Percentiles rank a stretch among this genome's conserved stretches.
phyloP scores from a whole-genome alignment of 2,329 filamentous ascomycete genomes.

The Fusarium udum region DNA sequence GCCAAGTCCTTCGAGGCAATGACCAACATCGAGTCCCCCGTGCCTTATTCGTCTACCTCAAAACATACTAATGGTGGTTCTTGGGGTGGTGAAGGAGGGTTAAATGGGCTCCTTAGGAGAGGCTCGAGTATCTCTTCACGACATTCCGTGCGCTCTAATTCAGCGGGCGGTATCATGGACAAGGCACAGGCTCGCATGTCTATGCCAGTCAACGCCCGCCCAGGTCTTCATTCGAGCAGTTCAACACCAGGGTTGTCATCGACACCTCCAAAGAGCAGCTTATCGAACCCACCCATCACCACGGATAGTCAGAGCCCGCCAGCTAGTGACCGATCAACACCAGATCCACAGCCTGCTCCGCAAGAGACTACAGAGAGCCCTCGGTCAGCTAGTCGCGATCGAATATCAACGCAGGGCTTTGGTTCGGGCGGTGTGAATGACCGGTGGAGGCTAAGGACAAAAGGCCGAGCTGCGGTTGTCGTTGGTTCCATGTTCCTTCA shows the following conservation, averaged over 20 bases:
- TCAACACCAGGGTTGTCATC: slow-evolving; percentile 61
- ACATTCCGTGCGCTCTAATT: slow-evolving; percentile 60
- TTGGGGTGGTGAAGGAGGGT: slow-evolving; percentile 52
- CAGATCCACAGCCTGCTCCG: slow-evolving; percentile 51
- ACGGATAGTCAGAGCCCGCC: slow-evolving; percentile 57
- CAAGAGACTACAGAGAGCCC: slow-evolving; percentile 55
- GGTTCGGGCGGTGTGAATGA: slow-evolving; percentile 77
- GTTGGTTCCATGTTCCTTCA: slow-evolving; percentile 88
- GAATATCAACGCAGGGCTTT: slow-evolving; percentile 76
- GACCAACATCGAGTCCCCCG: slow-evolving; percentile 81
- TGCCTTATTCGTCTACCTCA: slow-evolving; percentile 54
- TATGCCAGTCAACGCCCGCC: slow-evolving; percentile 71
- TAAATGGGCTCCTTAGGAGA: slow-evolving; percentile 55
- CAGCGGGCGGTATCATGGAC: slow-evolving; percentile 64
- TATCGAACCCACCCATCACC: slow-evolving; percentile 59
- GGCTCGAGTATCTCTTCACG: slow-evolving; percentile 64
- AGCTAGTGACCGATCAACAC: slow-evolving; percentile 51
- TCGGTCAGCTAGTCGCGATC: slow-evolving; percentile 63
- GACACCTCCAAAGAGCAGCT: slow-evolving; percentile 59
- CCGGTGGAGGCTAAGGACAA: slow-evolving; percentile 81
- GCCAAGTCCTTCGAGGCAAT: slow-evolving; percentile 78
- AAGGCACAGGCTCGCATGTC: slow-evolving; percentile 78
- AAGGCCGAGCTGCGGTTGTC: slow-evolving; percentile 80
- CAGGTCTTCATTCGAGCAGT: slow-evolving; percentile 54
- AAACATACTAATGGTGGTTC: slow-evolving; percentile 53